A percentile compares a stretch with the other conserved stretches of the same genome.
phyloP scores from a whole-genome alignment of 257 asterid genomes.

The Solanum bulbocastanum region DNA sequence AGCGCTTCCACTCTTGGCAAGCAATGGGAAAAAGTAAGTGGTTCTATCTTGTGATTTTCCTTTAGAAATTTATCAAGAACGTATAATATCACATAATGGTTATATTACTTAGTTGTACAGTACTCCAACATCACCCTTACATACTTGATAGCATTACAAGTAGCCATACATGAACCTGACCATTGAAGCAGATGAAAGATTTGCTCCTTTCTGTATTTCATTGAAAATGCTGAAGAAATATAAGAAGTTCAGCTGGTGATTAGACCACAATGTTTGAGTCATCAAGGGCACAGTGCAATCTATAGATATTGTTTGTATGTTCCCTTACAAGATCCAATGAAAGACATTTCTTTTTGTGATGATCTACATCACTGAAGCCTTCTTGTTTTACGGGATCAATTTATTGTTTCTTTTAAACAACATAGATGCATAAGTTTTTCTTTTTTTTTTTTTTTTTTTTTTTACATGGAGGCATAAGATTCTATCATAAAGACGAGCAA shows the following conservation, averaged over 20 bases:
- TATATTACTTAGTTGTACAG: neutral
- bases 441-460: neutral
- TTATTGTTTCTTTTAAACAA: neutral
- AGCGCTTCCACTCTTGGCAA: slow-evolving; percentile 84
- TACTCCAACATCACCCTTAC: neutral
- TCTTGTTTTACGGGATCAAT: neutral
- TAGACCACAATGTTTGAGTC: neutral
- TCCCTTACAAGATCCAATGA: neutral
- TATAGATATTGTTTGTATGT: neutral
- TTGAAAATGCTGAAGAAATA: neutral
- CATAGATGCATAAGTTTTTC: neutral
- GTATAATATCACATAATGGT: neutral
- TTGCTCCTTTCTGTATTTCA: neutral
- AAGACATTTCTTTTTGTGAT: neutral
- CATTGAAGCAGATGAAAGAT: neutral
- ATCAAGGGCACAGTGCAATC: neutral
- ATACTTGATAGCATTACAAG: neutral
- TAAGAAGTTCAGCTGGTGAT: neutral
- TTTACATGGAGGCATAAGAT: neutral
- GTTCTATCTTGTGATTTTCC: neutral
- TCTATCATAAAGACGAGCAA: neutral
- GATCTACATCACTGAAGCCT: neutral
- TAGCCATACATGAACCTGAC: neutral
- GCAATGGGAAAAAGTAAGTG: slow-evolving; percentile 75
- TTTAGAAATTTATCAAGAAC: neutral